A percentile compares a stretch with the other conserved stretches of the same genome.
Conservation (phyloP, 768 basidiomycete genomes). For the Russula vinacea region DNA sequence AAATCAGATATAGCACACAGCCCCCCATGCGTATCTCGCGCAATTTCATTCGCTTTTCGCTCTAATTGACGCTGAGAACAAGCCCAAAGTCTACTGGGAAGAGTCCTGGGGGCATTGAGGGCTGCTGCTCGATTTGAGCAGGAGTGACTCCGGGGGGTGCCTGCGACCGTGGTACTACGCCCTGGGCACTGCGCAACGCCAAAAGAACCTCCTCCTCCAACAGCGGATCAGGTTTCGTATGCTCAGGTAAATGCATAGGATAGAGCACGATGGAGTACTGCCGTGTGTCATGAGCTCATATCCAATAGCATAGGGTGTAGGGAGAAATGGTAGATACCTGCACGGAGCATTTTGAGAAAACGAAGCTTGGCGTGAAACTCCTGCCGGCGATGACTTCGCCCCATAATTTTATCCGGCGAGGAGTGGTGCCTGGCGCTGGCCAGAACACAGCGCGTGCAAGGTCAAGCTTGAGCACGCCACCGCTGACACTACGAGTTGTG, state of each 20-base stretch:
- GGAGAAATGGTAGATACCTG: conserved; percentile 6
- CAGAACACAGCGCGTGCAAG: conserved; percentile 22
- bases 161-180: conserved; percentile 6
- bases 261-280: conserved; percentile 24
- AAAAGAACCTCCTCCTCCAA: conserved; percentile 30
- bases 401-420: conserved; percentile 10
- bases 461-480: conserved; percentile 7
- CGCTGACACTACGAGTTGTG: conserved; percentile 1
- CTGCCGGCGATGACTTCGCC: conserved; percentile 13
- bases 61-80: neutral
- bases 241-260: neutral
- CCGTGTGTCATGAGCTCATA: neutral
- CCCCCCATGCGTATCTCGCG: neutral
- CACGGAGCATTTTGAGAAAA: conserved; percentile 19
- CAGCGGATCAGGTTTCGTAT: conserved; percentile 11
- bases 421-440: conserved; percentile 8
- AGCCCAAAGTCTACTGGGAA: conserved; percentile 6
- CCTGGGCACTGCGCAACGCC: conserved; percentile 29
- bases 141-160: conserved; percentile 1
- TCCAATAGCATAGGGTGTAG: neutral
- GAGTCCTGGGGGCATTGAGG: neutral
- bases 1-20: too few relatives aligned
- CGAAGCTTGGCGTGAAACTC: conserved; percentile 19
- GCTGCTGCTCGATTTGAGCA: neutral
- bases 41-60: neutral